Percentiles rank a stretch among this genome's conserved stretches.
Conservation (phyloP, 257 asterid species). For the Hygrophila difformis region DNA sequence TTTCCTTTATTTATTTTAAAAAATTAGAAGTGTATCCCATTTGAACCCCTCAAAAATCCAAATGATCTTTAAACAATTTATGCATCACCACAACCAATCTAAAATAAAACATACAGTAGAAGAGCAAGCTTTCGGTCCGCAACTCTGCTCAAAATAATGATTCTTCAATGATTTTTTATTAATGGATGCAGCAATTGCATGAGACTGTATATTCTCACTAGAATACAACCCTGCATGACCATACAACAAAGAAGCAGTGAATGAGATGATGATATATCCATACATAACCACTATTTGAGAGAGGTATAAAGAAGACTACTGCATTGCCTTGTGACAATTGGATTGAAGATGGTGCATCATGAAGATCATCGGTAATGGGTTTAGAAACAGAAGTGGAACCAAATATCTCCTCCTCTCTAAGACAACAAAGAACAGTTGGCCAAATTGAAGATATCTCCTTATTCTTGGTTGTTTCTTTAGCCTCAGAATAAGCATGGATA, state of each 20-base stretch:
- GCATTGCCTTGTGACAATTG: too few relatives aligned
- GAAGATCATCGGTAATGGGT: conserved; percentile 17
- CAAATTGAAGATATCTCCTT: conserved; percentile 51
- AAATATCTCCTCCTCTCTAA: conserved; percentile 59
- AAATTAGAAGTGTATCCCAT: not conserved
- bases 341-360: conserved; percentile 22
- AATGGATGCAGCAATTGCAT: conserved; percentile 22
- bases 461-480: conserved; percentile 33
- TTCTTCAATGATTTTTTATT: conserved; percentile 19
- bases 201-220: conserved; percentile 29
- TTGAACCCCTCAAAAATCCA: conserved; percentile 4
- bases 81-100: conserved; percentile 9
- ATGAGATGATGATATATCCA: not conserved
- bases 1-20: too few relatives aligned
- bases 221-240: conserved; percentile 32
- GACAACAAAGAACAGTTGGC: conserved; percentile 59
- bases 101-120: conserved; percentile 43
- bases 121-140: conserved; percentile 47
- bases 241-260: conserved; percentile 16
- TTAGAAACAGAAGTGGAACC: conserved; percentile 31
- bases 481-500: conserved; percentile 39
- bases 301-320: conserved; percentile 14
- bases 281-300: not conserved
- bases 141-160: conserved; percentile 28
- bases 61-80: too few relatives aligned